Base-by-base conservation (phyloP, 352 stramenopile genomes). In the Globisporangium paddicum region DNA sequence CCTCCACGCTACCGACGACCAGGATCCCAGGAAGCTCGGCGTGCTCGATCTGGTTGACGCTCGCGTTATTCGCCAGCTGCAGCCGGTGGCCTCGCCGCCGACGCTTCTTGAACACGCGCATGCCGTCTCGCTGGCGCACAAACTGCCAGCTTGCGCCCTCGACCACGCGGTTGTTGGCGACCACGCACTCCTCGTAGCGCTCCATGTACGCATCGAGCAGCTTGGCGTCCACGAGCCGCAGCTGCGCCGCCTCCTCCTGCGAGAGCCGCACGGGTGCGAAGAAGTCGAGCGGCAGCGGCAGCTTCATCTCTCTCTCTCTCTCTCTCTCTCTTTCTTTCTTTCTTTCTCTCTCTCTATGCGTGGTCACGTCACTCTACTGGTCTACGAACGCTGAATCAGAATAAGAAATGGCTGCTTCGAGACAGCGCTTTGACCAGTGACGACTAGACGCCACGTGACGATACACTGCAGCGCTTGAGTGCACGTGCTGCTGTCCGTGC, bases 241-340 rank as follows among this genome's bases (percentile, higher is more conserved):
- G 63, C 64, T 87, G 68, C 34, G 62, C 66, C 1, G 49, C 40
- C 63, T 89, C 75, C 0, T 59, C 41, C 10, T 59, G 9, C 11
- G 68, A 73, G 21, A 89, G 71, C 30, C 69, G 64, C 60, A 89
- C 71, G 26, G 73, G 73, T 19, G 68, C 69, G 60, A 82, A 82
- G 62, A 82, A 82, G 53, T 80, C 73, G 5, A 3, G 14, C 19
- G 73, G 73, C 50, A 82, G 66, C 57, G 73, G 71, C 40, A 82
- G 62, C 50, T 71, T 70, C 73, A 82, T 82, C 37, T 21, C n/a
- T n/a, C n/a, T n/a, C n/a, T n/a, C n/a, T n/a, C n/a, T n/a, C n/a
- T n/a, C n/a, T n/a, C n/a, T n/a, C n/a, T n/a, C n/a, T n/a, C n/a
- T n/a, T n/a, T n/a, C n/a, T n/a, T n/a, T n/a, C n/a, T n/a, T n/a